Percentiles rank a stretch among this genome's conserved stretches.
Conservation (phyloP, 169 alveolate genomes). For the Plasmodium falciparum region DNA sequence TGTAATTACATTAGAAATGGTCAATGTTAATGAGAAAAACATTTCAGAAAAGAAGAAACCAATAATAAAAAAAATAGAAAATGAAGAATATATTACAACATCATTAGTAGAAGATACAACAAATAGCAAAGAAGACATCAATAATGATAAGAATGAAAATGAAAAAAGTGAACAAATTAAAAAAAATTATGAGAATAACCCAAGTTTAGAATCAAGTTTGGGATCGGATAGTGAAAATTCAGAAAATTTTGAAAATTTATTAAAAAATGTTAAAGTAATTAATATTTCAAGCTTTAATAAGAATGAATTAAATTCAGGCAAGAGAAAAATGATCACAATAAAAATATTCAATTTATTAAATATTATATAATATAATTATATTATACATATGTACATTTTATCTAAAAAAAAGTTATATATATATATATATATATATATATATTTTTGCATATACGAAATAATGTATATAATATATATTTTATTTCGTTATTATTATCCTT, state of each 20-base stretch:
- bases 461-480: neutral
- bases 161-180: constrained; percentile 23
- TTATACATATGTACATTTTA: constrained; percentile 15
- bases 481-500: constrained; percentile 14
- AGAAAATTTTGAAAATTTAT: constrained; percentile 73
- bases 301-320: constrained; percentile 67
- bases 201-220: constrained; percentile 69
- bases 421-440: neutral
- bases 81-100: constrained; percentile 73
- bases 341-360: constrained; percentile 6
- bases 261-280: constrained; percentile 74
- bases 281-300: constrained; percentile 56
- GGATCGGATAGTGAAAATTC: constrained; percentile 77
- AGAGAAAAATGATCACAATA: neutral
- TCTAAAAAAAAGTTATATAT: neutral
- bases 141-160: constrained; percentile 16
- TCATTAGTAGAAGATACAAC: constrained; percentile 32
- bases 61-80: constrained; percentile 32
- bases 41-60: constrained; percentile 26
- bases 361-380: constrained; percentile 10
- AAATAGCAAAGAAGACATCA: constrained; percentile 42
- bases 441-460: neutral
- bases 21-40: constrained; percentile 23
- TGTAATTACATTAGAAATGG: constrained; percentile 30
- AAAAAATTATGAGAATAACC: constrained; percentile 15